Evolutionary conservation across 495 filamentous ascomycete genomes (phyloP).

Genomic region (Penicillium taxi): DNA sequence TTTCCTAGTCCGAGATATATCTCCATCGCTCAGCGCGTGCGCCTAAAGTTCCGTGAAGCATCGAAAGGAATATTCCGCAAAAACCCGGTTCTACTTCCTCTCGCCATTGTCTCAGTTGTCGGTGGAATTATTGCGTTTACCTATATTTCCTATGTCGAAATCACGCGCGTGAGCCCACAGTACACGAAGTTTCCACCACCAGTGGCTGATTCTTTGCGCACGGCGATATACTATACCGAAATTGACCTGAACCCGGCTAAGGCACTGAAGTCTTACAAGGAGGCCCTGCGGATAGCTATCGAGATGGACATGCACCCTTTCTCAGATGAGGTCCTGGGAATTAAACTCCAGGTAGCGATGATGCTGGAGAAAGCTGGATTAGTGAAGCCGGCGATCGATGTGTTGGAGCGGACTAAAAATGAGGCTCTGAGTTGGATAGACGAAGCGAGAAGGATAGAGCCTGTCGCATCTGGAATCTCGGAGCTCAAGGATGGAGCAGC

Average conservation of each 20-base stretch:
- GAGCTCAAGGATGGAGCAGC: constrained; percentile 20
- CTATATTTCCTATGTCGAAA: constrained; percentile 54
- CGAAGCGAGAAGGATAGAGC: constrained; percentile 37
- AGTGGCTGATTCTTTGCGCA: constrained; percentile 73
- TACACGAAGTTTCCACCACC: constrained; percentile 74
- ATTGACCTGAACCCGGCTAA: constrained; percentile 57
- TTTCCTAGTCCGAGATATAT: constrained; percentile 14
- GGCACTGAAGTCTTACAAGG: constrained; percentile 72
- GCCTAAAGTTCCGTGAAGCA: constrained; percentile 30
- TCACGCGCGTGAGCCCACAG: constrained; percentile 51
- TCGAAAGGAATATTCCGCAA: constrained; percentile 42
- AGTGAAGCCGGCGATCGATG: constrained; percentile 56
- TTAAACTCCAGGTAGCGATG: constrained; percentile 71
- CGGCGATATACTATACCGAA: constrained; percentile 80
- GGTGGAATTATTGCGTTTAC: constrained; percentile 27
- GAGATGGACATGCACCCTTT: constrained; percentile 76
- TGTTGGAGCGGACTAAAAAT: constrained; percentile 54
- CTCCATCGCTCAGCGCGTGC: constrained; percentile 21
- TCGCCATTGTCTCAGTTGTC: constrained; percentile 44
- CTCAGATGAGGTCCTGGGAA: constrained; percentile 79
- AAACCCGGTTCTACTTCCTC: constrained; percentile 35
- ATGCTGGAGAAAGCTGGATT: constrained; percentile 69
- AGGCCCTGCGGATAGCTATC: constrained; percentile 61
- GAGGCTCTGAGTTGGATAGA: constrained; percentile 50
- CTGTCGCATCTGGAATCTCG: constrained; percentile 16